phyloP scores from a whole-genome alignment of 2,329 filamentous ascomycete species.

The Rhynchosporium graminicola region DNA sequence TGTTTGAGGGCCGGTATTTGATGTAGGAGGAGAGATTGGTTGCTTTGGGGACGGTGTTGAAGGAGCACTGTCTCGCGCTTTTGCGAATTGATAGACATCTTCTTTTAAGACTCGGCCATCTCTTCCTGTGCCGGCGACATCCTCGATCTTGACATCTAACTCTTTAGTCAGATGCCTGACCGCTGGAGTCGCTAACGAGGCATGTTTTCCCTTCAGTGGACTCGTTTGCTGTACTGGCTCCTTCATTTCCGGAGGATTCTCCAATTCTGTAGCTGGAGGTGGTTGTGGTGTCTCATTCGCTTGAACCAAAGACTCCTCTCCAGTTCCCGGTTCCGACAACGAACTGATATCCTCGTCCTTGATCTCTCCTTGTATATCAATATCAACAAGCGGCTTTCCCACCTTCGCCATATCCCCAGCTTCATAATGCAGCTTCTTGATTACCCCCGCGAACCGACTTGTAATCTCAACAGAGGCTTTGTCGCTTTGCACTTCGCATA shows the following conservation, averaged over 20 bases:
- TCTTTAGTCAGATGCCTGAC: slow-evolving; percentile 87
- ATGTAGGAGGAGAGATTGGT: slow-evolving; percentile 23
- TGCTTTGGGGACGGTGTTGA: slow-evolving; percentile 27
- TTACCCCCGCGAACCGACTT: slow-evolving; percentile 89
- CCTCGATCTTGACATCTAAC: slow-evolving; percentile 72
- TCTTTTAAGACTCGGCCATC: slow-evolving; percentile 92
- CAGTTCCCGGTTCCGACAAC: slow-evolving; percentile 40
- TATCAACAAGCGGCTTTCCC: slow-evolving; percentile 91
- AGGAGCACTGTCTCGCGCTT: slow-evolving; percentile 49
- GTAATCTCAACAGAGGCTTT: slow-evolving; percentile 93
- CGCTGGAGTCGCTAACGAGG: slow-evolving; percentile 83
- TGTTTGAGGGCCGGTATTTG: slow-evolving; percentile 48
- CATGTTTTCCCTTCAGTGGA: slow-evolving; percentile 57
- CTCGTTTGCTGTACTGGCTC: slow-evolving; percentile 11
- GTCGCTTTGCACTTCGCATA: slow-evolving; percentile 98
- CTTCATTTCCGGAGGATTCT: slow-evolving; percentile 1
- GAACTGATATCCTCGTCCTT: slow-evolving; percentile 58
- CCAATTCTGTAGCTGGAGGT: background rate
- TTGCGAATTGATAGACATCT: slow-evolving; percentile 75
- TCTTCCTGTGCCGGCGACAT: slow-evolving; percentile 82
- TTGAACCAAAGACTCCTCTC: slow-evolving; percentile 29
- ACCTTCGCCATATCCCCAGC: slow-evolving; percentile 96
- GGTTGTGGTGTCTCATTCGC: slow-evolving; percentile 11
- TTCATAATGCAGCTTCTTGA: slow-evolving; percentile 95
- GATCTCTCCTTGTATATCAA: slow-evolving; percentile 82